Evolutionary conservation across 2,329 filamentous ascomycete species (phyloP), one percentile per base, ranked within the genome.

Genomic region (Aspergillus intermedius): DNA sequence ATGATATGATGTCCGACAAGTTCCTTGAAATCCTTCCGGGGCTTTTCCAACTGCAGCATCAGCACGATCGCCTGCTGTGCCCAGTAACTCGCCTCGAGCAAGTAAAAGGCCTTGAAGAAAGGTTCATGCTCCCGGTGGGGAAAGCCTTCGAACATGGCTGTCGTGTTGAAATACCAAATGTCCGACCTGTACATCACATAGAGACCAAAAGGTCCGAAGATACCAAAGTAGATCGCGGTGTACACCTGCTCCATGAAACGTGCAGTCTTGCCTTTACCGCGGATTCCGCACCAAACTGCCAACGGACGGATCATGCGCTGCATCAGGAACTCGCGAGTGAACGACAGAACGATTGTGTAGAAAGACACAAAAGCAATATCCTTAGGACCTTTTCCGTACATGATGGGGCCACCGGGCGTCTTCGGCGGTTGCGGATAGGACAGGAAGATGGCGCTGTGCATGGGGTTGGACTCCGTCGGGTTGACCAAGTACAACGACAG

Each of bases 231-330:
- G 47, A 95, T 75, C 22, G 90, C 91, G 1, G 91, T 95, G 72
- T 97, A 97, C 63, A 86, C 82, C 72, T 97, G 91, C 70, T 97
- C 91, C 88, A 95, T 93, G 77, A 95, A 96, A 30, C 91, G 85
- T 13, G 84, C 80, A 63, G 93, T 89, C 74, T 95, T 96, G 54
- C 78, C 82, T 49, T 84, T 80, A 54, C 80, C 82, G 52, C 74
- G 78, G 62, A 96, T 82, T 13, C 88, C 87, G 47, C 76, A 82
- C 57, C 74, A 77, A 40, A 81, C 76, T 5, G 89, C 88, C 53
- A 91, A 75, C 0, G 90, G 91, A 10, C 84, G 82, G 50, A 96
- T 81, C 45, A 95, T 61, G 61, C 89, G 84, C 72, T 95, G 91
- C 91, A 95, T 96, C 72, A 95, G 79, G 69, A 95, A 95, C 69